Evolutionary conservation across 202 grass and related monocot genomes (phyloP), one percentile per base, ranked within the genome.

Genomic region (Elaeis oleifera): DNA sequence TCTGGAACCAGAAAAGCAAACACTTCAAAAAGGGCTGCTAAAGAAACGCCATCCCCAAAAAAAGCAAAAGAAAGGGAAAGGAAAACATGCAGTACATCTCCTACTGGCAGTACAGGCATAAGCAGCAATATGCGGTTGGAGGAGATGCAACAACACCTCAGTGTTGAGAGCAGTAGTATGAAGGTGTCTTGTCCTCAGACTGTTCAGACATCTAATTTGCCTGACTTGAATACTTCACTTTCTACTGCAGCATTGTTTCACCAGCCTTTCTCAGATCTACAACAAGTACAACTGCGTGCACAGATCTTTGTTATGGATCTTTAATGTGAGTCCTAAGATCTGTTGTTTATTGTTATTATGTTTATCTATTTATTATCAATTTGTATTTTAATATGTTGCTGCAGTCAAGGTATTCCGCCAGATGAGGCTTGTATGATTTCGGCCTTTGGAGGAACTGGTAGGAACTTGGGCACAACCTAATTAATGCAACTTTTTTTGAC

Each of bases 281-380:
- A 96, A 32, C 91, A 96, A 70, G 64, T 96, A 63, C 87, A 96
- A 69, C 69, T 96, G 55, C 91, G 91, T 51, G 87, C 91, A 65
- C 91, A 96, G 56, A 96, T 96, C 52, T 90, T 96, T 90, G 91
- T 90, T 96, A 96, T 65, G 95, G 95, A 73, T 90, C 95, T 72
- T 83, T 99, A 50, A 99, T 99, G 95, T 99, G 55, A 94, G 80
- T 94, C 69, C 13, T 39, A 71, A 31, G 18, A 74, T 58, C 61
- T 22, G 70, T 64, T 60, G 21, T 73, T 79, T 18, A 39, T 74
- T 74, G 50, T 54, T 63, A 53, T 80, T 59, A 15, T 70, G 25
- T 63, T 16, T 21, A 72, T n/a, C 9, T 23, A 49, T 3, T 63
- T 23, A 51, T 49, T 18, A 26, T 69, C 52, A 63, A 58, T 39